Percentiles rank a stretch among this genome's conserved stretches.
Conservation (phyloP, 305 asterid genomes). For the Petunia hybrid region DNA sequence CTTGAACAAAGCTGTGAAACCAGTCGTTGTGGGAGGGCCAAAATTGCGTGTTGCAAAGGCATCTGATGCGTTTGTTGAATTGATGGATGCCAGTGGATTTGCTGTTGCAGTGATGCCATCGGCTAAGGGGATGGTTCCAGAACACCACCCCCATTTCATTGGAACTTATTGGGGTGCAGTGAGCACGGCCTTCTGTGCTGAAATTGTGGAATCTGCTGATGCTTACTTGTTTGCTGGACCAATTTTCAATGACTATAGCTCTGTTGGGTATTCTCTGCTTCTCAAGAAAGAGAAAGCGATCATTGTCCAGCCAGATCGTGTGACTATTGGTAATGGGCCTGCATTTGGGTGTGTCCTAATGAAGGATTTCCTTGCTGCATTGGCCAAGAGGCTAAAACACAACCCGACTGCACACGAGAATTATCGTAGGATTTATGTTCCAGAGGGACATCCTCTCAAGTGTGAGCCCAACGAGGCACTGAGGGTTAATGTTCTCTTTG, state of each 20-base stretch:
- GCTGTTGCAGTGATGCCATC: slow-evolving; percentile 71
- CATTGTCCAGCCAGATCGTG: slow-evolving; percentile 66
- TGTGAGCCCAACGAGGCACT: slow-evolving; percentile 59
- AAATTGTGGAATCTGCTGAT: slow-evolving; percentile 75
- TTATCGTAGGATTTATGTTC: slow-evolving; percentile 61
- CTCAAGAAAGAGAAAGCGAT: slow-evolving; percentile 71
- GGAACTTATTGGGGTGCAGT: slow-evolving; percentile 80
- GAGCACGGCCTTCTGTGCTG: slow-evolving; percentile 70
- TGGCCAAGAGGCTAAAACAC: slow-evolving; percentile 50
- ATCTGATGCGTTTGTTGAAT: slow-evolving; percentile 50
- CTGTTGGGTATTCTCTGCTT: slow-evolving; percentile 67
- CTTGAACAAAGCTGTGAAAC: slow-evolving; percentile 68
- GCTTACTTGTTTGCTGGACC: slow-evolving; percentile 73
- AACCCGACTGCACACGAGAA: slow-evolving; percentile 64
- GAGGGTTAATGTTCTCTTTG: slow-evolving; percentile 68
- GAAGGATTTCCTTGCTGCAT: slow-evolving; percentile 60
- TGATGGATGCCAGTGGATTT: slow-evolving; percentile 59
- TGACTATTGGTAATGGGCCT: slow-evolving; percentile 56
- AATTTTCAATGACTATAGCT: slow-evolving; percentile 70
- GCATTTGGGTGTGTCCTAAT: slow-evolving; percentile 71
- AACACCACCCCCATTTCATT: slow-evolving; percentile 63
- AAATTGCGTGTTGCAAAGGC: slow-evolving; percentile 63
- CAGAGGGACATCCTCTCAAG: slow-evolving; percentile 60
- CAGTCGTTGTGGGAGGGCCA: slow-evolving; percentile 75
- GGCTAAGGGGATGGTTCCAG: slow-evolving; percentile 74